Evolutionary conservation across 805 yeast genomes (phyloP).

Genomic region (Dipodascopsis uninucleata): DNA sequence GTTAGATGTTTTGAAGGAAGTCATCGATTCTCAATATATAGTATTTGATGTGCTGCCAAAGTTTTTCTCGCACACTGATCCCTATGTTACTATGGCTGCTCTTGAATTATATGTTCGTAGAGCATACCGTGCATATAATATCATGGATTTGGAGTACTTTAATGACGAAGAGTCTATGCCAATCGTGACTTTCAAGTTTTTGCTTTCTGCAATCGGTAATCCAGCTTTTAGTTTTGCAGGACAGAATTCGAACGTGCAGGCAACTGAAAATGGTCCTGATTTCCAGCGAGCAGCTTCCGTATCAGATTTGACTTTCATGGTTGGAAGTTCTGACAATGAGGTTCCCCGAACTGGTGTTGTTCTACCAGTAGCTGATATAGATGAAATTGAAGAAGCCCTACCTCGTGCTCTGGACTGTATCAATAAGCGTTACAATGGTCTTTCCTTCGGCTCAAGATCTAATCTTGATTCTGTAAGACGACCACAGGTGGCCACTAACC

Average conservation of each 20-base stretch:
- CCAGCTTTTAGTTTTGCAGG: slow-evolving; percentile 66
- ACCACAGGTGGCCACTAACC: slow-evolving; percentile 12
- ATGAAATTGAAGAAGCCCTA: slow-evolving; percentile 83
- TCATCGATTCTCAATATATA: slow-evolving; percentile 91
- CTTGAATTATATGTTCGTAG: slow-evolving; percentile 95
- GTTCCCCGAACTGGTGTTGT: slow-evolving; percentile 81
- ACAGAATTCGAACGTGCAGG: slow-evolving; percentile 7
- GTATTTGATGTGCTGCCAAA: slow-evolving; percentile 95
- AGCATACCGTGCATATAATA: slow-evolving; percentile 93
- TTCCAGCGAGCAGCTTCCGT: slow-evolving; percentile 81
- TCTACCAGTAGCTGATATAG: slow-evolving; percentile 75
- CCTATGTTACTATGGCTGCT: slow-evolving; percentile 90
- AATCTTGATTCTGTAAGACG: slow-evolving; percentile 30
- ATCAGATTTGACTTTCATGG: slow-evolving; percentile 83
- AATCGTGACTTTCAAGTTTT: slow-evolving; percentile 82
- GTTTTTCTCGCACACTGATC: slow-evolving; percentile 78
- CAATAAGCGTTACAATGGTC: slow-evolving; percentile 43
- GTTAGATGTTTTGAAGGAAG: slow-evolving; percentile 74
- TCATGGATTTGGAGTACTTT: slow-evolving; percentile 67
- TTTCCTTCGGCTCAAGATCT: slow-evolving; percentile 48
- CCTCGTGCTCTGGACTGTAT: slow-evolving; percentile 68
- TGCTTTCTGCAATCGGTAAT: slow-evolving; percentile 65
- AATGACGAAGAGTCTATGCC: slow-evolving; percentile 50
- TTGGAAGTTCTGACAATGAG: slow-evolving; percentile 57
- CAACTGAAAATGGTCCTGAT: slow-evolving; percentile 32